Percentiles rank a stretch among this genome's conserved stretches.
These are phyloP conservation scores for Ustilago trichophora DNA, from an alignment of 1,284 basidiomycete genomes.

Conservation along the genomic window DNA sequence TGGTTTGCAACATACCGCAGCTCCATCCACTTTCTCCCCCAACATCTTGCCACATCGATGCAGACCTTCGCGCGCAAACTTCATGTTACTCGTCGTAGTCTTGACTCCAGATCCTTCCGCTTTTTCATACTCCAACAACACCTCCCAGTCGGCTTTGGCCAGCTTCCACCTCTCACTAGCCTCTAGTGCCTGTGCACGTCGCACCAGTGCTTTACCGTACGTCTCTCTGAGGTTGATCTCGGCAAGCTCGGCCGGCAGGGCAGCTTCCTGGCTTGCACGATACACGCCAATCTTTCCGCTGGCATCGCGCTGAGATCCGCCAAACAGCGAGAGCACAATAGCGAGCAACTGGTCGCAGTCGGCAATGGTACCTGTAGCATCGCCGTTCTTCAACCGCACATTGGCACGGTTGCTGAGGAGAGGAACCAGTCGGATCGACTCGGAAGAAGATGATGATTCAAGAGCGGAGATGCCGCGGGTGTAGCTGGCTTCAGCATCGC, in stretches of 20 bases:
- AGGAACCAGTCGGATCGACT: conserved; percentile 78
- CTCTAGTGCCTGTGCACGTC: conserved; percentile 87
- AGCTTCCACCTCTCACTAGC: conserved; percentile 86
- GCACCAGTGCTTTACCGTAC: conserved; percentile 80
- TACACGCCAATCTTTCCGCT: conserved; percentile 26
- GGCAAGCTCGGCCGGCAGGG: conserved; percentile 46
- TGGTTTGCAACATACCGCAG: conserved; percentile 8
- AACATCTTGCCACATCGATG: conserved; percentile 59
- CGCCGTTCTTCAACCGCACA: conserved; percentile 81
- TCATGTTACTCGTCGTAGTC: conserved; percentile 48
- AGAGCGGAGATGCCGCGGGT: conserved; percentile 76
- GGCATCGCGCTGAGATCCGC: conserved; percentile 11
- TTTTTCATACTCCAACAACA: conserved; percentile 70
- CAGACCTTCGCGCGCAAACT: conserved; percentile 52
- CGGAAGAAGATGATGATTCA: conserved; percentile 58
- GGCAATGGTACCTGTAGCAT: conserved; percentile 75
- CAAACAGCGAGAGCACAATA: conserved; percentile 68
- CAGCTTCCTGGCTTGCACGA: conserved; percentile 40
- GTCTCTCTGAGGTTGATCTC: conserved; percentile 78
- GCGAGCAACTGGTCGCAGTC: conserved; percentile 74
- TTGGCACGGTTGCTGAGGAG: conserved; percentile 90
- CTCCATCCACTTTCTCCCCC: conserved; percentile 14
- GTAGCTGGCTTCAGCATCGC: conserved; percentile 81
- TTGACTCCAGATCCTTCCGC: conserved; percentile 71
- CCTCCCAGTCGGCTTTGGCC: conserved; percentile 84